Evolutionary conservation across 345 rosid species (phyloP), one percentile per base, ranked within the genome.

Genomic region (Punica granatum): DNA sequence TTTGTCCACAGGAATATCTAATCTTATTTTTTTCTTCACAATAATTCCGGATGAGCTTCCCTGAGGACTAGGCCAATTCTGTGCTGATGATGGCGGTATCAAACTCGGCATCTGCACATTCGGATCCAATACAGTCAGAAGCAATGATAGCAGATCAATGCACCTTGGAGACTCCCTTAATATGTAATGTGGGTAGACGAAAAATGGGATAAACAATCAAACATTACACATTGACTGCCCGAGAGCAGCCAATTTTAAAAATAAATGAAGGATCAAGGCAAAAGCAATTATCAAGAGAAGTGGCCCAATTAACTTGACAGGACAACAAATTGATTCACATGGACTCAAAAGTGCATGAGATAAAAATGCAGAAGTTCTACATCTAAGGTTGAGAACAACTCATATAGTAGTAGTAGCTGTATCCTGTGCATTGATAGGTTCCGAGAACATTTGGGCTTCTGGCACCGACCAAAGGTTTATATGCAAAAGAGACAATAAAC

Each of bases 1-100:
- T 3, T 70, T 78, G 34, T 92, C 90, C 0, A 90, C 87, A n/a
- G 98, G 99, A 81, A 95, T 92, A 86, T 95, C 99, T 72, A 92
- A 82, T 76, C 99, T 88, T 70, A 92, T 72, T 60, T 91, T 84
- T 77, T 82, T 86, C 83, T 92, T 95, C 63, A 84, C 99, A 60
- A 90, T 83, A 73, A 90, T 90, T 67, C 97, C 90, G 3, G 97
- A 91, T 46, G 96, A 82, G 81, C 87, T 79, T 74, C 86, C 82
- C 35, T 82, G 97, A 68, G 96, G 78, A 75, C 79, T 80, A 37
- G 81, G 80, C 99, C 99, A 89, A 71, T 83, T 90, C 63, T 86
- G 92, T 56, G 91, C 77, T 4, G 87, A 76, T 21, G 97, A 78
- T 34, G 88, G 76, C 69, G 79, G 88, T 41, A 92, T 68, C 67